Evolutionary conservation across 1,139 yeast genomes (phyloP), one percentile per base, ranked within the genome.

Genomic region (Protomyces inundatus): DNA sequence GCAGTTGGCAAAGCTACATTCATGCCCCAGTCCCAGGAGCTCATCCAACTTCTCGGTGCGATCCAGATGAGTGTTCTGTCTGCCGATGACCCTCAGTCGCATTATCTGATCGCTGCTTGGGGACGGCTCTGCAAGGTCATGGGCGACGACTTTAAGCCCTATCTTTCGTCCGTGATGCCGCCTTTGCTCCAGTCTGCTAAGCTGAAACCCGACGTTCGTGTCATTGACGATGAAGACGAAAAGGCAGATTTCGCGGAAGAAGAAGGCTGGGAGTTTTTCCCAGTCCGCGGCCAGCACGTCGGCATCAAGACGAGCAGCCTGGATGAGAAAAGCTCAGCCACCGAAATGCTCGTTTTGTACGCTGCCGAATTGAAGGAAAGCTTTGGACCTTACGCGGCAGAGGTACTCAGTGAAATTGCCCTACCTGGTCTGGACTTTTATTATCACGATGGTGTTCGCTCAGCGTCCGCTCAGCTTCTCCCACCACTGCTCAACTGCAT

Each of bases 1-100:
- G 98, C 98, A n/a, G 98, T 93, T 57, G 98, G 98, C 39, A 86
- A 86, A 72, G 97, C 90, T 70, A 88, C 87, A 73, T 91, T 93
- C 73, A 78, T 84, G 32, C 86, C 89, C 34, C 90, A 88, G 71
- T 84, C 89, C 54, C 83, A 82, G 67, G 90, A 88, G 69, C 78
- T 91, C 67, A 86, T 91, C 65, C 84, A 84, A 69, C 77, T 88
- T 36, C 86, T 90, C 71, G 90, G 87, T 9, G 78, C 80, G 42
- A 85, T 91, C 68, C 98, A 93, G 76, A 67, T 67, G 54, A 68
- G 72, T 32, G 69, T 73, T 58, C 70, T 72, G 14, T 78, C 75
- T 23, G 75, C 73, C 55, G 97, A 90, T 71, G 97, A 91, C 73
- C 96, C 97, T 50, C 87, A 95, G 32, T 87, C 84, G 69, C 83